A percentile compares a stretch with the other conserved stretches of the same genome.
phyloP scores from a whole-genome alignment of 192 early-diverging fungal species.

The Globomyces pollinis-pini region DNA sequence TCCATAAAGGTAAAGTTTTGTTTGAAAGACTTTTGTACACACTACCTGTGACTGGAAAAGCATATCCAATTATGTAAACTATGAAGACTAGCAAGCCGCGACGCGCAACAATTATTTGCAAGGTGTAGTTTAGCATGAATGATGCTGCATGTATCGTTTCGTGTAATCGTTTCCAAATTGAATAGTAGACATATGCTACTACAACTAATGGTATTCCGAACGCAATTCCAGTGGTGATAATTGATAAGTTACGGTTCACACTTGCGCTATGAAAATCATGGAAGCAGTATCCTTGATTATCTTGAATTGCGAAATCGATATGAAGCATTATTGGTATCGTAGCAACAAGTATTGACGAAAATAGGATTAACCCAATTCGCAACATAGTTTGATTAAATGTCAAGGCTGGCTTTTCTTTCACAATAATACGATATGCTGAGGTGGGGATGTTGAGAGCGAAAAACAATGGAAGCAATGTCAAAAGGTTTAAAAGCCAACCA shows the following conservation, averaged over 20 bases:
- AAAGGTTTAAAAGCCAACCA: conserved; percentile 11
- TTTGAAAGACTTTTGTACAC: too few relatives aligned
- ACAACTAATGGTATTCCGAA: neutral
- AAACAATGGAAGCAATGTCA: conserved; percentile 1
- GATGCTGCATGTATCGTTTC: too few relatives aligned
- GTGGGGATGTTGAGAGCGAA: neutral
- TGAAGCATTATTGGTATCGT: neutral
- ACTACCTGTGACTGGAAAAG: too few relatives aligned
- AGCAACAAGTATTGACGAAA: neutral
- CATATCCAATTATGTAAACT: neutral
- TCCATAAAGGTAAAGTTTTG: too few relatives aligned
- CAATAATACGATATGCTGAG: neutral
- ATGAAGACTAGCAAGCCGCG: conserved; percentile 1
- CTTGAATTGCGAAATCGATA: neutral
- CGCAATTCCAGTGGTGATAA: neutral
- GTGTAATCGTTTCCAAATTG: conserved; percentile 2
- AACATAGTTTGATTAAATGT: neutral
- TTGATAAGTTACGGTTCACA: neutral
- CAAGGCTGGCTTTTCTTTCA: neutral
- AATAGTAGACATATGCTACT: neutral
- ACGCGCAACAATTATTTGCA: neutral
- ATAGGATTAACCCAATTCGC: neutral
- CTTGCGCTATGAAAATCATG: too few relatives aligned
- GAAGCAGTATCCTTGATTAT: conserved; percentile 9
- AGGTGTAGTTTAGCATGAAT: neutral